Conservation (phyloP, 768 basidiomycete genomes). For the Ramaria sp. region DNA sequence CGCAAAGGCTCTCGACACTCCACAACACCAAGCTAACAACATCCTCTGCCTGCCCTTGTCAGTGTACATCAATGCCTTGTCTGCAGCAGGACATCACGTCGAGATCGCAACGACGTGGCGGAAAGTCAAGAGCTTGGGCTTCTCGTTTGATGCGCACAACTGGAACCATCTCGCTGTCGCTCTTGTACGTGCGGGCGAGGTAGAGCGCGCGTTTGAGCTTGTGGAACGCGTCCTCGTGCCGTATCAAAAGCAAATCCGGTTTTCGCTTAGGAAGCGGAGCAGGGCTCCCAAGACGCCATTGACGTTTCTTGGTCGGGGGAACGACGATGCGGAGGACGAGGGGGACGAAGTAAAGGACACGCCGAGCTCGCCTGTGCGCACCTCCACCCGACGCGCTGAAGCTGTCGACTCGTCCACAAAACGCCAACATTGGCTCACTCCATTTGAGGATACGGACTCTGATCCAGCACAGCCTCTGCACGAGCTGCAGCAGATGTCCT, state of each 20-base stretch:
- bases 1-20: not conserved
- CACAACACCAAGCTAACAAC: slow-evolving; percentile 32
- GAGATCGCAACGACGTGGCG: slow-evolving; percentile 61
- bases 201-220: slow-evolving; percentile 76
- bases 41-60: slow-evolving; percentile 71
- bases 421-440: not conserved
- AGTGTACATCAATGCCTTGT: slow-evolving; percentile 69
- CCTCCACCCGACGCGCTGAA: not conserved
- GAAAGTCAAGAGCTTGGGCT: slow-evolving; percentile 46
- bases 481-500: slow-evolving; percentile 50
- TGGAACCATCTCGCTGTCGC: slow-evolving; percentile 81
- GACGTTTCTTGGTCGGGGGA: slow-evolving; percentile 16
- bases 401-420: not conserved
- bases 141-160: slow-evolving; percentile 78
- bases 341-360: not conserved
- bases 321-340: not conserved
- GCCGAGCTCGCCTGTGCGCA: not conserved
- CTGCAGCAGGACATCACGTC: slow-evolving; percentile 45
- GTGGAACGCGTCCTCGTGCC: slow-evolving; percentile 69
- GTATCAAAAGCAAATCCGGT: slow-evolving; percentile 27
- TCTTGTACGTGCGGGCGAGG: slow-evolving; percentile 68
- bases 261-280: slow-evolving; percentile 19
- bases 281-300: slow-evolving; percentile 29
- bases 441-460: slow-evolving; percentile 17
- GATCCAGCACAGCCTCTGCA: slow-evolving; percentile 53